Evolutionary conservation across 192 early-diverging fungal species (phyloP).

Genomic region (Entomortierella chlamydospora): DNA sequence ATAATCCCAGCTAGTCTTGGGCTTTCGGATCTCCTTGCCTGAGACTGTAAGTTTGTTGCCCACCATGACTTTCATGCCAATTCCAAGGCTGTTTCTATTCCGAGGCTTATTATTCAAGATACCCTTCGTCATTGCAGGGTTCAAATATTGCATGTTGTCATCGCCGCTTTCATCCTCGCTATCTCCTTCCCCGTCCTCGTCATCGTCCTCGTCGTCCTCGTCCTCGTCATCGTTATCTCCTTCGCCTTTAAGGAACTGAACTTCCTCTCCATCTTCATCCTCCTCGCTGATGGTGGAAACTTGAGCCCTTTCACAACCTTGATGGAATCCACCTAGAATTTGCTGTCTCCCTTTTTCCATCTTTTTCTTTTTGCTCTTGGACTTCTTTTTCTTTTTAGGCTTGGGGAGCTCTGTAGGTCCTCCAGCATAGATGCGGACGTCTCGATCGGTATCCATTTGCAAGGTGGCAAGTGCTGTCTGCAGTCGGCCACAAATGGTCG

Average conservation of each 20-base stretch:
- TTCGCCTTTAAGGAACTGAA: slow-evolving; percentile 25
- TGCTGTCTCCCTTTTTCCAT: slow-evolving; percentile 10
- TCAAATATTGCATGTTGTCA: slow-evolving; percentile 29
- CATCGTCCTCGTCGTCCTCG: slow-evolving; percentile 33
- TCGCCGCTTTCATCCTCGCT: slow-evolving; percentile 14
- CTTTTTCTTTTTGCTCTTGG: slow-evolving; percentile 26
- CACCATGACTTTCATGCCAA: slow-evolving; percentile 54
- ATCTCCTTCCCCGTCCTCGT: slow-evolving; percentile 26
- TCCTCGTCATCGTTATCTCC: slow-evolving; percentile 22
- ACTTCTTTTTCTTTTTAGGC: slow-evolving; percentile 51
- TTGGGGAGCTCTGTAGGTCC: slow-evolving; percentile 46
- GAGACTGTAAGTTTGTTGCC: slow-evolving; percentile 44
- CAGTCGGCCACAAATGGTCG: slow-evolving; percentile 3
- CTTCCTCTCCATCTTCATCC: slow-evolving; percentile 31
- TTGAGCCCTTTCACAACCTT: slow-evolving; percentile 8
- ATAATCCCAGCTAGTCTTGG: slow-evolving; percentile 52
- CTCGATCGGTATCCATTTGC: slow-evolving; percentile 42
- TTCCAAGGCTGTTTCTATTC: slow-evolving; percentile 51
- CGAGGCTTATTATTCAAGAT: slow-evolving; percentile 29
- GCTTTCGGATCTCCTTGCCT: slow-evolving; percentile 51
- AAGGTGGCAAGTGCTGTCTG: slow-evolving; percentile 14
- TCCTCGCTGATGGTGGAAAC: slow-evolving; percentile 36
- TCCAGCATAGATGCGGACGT: slow-evolving; percentile 48
- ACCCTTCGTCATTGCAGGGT: slow-evolving; percentile 27
- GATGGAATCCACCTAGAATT: not conserved